Evolutionary conservation across 176 grass and related monocot species (phyloP), one percentile per base, ranked within the genome.

Genomic region (Musa itinerans): DNA sequence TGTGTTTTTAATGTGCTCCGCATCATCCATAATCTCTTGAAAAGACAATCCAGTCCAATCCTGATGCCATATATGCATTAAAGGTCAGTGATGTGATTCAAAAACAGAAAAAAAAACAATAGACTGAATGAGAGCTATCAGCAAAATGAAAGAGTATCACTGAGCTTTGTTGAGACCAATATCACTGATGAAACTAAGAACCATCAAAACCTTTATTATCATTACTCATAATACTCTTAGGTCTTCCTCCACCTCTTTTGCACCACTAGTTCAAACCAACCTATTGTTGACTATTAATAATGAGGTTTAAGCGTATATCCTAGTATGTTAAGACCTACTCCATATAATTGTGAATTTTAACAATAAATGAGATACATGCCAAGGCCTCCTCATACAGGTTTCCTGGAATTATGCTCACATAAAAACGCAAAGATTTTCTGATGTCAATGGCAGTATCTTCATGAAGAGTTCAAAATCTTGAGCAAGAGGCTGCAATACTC

Each of bases 41-140:
- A 98, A 98, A n/a, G 81, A 91, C 71, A 98, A 82, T 15, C 94
- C 94, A 77, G 94, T 93, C 94, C 94, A 98, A 73, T 98, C 94
- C 94, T 98, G 78, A 80, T 71, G 51, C 71, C 17, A 54, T 76
- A 21, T 15, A 74, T 56, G n/a, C 34, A 55, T 26, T 24, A 11
- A 53, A 52, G 52, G 9, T 14, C 16, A 70, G 48, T 50, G 14
- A n/a, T 22, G 49, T 49, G 15, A 51, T 20, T n/a, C 11, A 43
- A 48, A 14, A 68, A 15, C 21, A 58, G 3, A 24, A 26, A 65
- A 65, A 2, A 25, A 14, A 4, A 21, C 27, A 65, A 20, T 2
- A 43, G 34, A 43, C 34, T 43, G 34, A 6, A 43, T 6, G 4
- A 43, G 34, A 43, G 29, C 29, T 34, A 34, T 34, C 29, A 4